phyloP scores from a whole-genome alignment of 306 rosid genomes.

The cucumber (Cucumis sativus) region DNA sequence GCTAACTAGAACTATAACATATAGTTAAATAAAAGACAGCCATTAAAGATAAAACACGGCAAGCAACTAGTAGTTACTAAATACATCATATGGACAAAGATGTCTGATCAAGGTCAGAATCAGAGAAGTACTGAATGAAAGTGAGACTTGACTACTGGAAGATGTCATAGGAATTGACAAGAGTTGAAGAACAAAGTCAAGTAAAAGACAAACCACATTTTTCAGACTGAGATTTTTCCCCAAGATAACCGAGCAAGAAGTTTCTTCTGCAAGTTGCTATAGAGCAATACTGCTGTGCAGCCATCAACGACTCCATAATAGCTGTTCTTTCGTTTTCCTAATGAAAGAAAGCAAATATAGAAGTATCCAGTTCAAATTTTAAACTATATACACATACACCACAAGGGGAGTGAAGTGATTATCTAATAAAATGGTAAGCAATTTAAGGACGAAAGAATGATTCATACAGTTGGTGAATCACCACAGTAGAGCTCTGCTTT shows the following conservation, averaged over 20 bases:
- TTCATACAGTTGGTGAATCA: conserved; percentile 47
- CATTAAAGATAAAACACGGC: too few species aligned
- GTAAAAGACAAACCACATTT: conserved; percentile 56
- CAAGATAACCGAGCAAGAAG: conserved; percentile 69
- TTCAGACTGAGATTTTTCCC: conserved; percentile 48
- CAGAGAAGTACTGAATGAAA: not conserved
- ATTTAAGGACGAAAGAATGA: not conserved
- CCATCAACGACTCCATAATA: conserved; percentile 55
- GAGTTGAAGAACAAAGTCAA: conserved; percentile 8
- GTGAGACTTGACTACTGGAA: not conserved
- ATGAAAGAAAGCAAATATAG: conserved; percentile 6
- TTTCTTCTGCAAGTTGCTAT: conserved; percentile 71
- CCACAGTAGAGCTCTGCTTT: conserved; percentile 53
- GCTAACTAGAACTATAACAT: too few species aligned
- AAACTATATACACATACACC: not conserved
- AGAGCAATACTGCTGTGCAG: conserved; percentile 71
- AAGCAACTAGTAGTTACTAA: too few species aligned
- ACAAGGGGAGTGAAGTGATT: not conserved
- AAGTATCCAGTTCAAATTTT: not conserved
- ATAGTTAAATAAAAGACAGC: too few species aligned
- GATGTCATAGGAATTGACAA: not conserved
- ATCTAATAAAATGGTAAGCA: not conserved
- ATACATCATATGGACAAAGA: not conserved
- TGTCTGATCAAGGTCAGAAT: not conserved
- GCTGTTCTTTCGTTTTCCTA: conserved; percentile 74